Base-by-base conservation (phyloP, 495 filamentous ascomycete genomes). In the Hypoxylon cercidicola region DNA sequence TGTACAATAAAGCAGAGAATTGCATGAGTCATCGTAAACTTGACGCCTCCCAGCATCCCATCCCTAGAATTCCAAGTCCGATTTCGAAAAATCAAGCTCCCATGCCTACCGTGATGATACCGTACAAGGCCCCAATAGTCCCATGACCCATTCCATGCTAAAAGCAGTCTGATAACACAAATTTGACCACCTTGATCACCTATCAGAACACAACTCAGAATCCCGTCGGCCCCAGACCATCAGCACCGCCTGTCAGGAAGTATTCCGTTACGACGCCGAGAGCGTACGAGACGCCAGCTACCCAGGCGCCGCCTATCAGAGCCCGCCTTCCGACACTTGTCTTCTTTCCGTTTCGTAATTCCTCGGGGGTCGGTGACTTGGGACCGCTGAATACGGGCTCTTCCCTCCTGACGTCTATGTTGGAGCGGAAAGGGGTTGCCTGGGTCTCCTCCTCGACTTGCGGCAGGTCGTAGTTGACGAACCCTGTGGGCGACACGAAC, bases 211-310 rank as follows among this genome's bases (percentile, higher is more conserved):
- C 30, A 16, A 10, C 46, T 75, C 60, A 82, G 48, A 88, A 82
- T 1, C 78, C 84, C 46, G 82, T 82, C 3, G 82, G 78, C 0
- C 84, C 85, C 55, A 60, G 73, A 2, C 86, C 86, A 55, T 87
- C 84, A 1, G 46, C 9, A 0, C 85, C 86, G 0, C 87, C 86
- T 3, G 83, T 87, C 47, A 77, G 79, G 70, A 92, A 87, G 55
- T 84, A 88, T 68, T 93, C 89, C 4, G 77, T 75, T 12, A 88
- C 81, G n/a, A 89, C 89, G 3, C 89, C 89, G 39, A 91, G 69
- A 3, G 85, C 85, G 76, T 92, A 93, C 21, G 84, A 86, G 18
- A 84, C 79, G 15, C 81, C 88, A 4, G 83, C 90, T 0, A 87
- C 82, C 70, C 83, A 85, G 0, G 74, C 78, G 3, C 87, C 87